Conservation (phyloP, 2,329 filamentous ascomycete species). For the Penicillium sp. region DNA sequence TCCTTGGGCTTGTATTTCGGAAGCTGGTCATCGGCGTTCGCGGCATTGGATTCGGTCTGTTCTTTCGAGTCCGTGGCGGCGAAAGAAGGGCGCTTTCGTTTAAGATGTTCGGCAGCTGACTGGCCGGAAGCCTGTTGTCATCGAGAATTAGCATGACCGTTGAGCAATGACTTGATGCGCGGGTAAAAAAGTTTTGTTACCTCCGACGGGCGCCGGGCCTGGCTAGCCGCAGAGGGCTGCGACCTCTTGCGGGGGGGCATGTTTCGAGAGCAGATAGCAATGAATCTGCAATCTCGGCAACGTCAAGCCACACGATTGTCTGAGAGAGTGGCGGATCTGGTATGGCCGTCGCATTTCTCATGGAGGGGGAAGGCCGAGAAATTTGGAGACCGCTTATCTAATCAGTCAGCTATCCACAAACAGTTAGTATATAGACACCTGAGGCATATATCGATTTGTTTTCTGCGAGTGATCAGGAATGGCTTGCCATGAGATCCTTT, state of each 20-base stretch:
- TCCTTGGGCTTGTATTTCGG: constrained; percentile 32
- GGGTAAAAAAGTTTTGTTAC: constrained; percentile 33
- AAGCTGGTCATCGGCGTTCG: constrained; percentile 13
- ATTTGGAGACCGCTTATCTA: constrained; percentile 27
- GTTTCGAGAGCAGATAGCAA: constrained; percentile 8
- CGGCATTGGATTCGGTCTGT: constrained; percentile 12
- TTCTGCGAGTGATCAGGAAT: not conserved
- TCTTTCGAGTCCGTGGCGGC: constrained; percentile 22
- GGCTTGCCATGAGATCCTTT: not conserved
- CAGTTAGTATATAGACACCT: constrained; percentile 14
- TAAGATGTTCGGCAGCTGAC: constrained; percentile 24
- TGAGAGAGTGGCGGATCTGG: constrained; percentile 1
- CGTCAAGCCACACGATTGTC: constrained; percentile 12
- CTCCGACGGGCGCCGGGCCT: constrained; percentile 30
- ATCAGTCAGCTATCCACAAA: constrained; percentile 17
- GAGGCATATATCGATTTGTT: constrained; percentile 8
- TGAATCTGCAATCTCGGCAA: constrained; percentile 1
- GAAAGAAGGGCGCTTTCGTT: constrained; percentile 29
- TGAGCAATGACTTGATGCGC: constrained; percentile 1
- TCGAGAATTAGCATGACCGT: constrained; percentile 11
- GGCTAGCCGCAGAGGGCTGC: constrained; percentile 29
- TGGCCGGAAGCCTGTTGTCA: constrained; percentile 13
- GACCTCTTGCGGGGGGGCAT: constrained; percentile 42
- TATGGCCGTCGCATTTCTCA: constrained; percentile 4
- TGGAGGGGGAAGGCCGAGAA: constrained; percentile 27